Evolutionary conservation across 1,284 basidiomycete genomes (phyloP).

Genomic region (Ganoderma meredithae): DNA sequence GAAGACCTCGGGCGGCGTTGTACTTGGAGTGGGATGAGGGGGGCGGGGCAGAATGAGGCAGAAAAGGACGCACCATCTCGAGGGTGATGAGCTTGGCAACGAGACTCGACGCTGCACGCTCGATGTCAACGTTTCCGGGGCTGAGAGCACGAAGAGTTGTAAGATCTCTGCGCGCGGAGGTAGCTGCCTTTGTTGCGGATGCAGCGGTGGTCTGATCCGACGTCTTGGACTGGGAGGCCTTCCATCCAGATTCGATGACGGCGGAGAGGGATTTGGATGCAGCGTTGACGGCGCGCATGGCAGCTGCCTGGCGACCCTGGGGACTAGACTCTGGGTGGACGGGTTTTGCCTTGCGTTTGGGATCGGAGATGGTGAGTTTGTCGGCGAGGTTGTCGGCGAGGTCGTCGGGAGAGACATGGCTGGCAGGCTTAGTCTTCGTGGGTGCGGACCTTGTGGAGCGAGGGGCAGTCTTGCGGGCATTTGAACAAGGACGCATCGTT

Average conservation of each 20-base stretch:
- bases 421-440: constrained; percentile 20
- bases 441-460: constrained; percentile 18
- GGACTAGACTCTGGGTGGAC: constrained; percentile 3
- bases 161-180: constrained; percentile 48
- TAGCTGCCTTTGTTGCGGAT: constrained; percentile 43
- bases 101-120: constrained; percentile 72
- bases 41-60: constrained; percentile 14
- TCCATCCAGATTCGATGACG: constrained; percentile 67
- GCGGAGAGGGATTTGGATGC: constrained; percentile 63
- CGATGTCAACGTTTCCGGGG: constrained; percentile 66
- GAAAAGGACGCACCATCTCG: constrained; percentile 61
- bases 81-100: constrained; percentile 68
- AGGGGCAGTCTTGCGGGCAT: constrained; percentile 13
- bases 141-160: constrained; percentile 52
- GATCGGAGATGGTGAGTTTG: constrained; percentile 35
- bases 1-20: constrained; percentile 52
- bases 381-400: constrained; percentile 36
- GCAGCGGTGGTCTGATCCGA: constrained; percentile 37
- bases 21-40: constrained; percentile 47
- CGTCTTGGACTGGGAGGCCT: constrained; percentile 41
- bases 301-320: constrained; percentile 40
- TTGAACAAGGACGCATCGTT: constrained; percentile 23
- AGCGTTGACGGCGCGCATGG: constrained; percentile 69
- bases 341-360: constrained; percentile 31
- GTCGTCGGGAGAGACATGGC: constrained; percentile 30